Evolutionary conservation across 129 eudicot species (phyloP), one percentile per base, ranked within the genome.

Genomic region (Kitagawia praeruptora): DNA sequence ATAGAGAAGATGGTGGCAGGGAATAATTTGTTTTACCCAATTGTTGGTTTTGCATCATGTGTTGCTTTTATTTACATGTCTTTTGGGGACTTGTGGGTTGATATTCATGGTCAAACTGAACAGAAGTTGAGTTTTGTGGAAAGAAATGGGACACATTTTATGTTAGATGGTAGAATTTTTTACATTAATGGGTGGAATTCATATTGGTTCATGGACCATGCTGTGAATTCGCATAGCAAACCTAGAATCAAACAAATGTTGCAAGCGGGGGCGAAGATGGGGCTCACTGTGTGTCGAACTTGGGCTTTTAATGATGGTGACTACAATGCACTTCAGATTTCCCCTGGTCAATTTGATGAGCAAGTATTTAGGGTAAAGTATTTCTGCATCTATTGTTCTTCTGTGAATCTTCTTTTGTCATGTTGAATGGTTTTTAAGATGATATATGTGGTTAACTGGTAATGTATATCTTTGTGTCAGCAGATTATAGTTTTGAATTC

Each of bases 261-360:
- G 58, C 92, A 92, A 88, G 87, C 96, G 31, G 97, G 94, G 56
- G 91, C 99, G 11, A 95, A 89, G 80, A 92, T 95, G 97, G 99
- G 97, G 21, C 89, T 95, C 40, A 92, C 99, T 58, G 99, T 95
- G 28, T 95, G 99, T 80, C 84, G 99, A 85, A 92, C 97, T 75
- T 95, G 99, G 99, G 99, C 96, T 58, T 95, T 95, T 74, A 95
- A 90, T 89, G 99, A 95, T 84, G 99, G 99, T 78, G 92, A 78
- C 67, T 92, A 95, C 71, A 93, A 92, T 87, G 96, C 99, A 72
- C 93, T 95, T n/a, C 99, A 95, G 83, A 79, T 90, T 86, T 83
- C 97, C n/a, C 99, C 99, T 38, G 97, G 99, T 44, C 83, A 83
- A 75, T 95, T 88, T 78, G 92, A 95, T 80, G 99, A 95, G 80